Percentiles rank a stretch among this genome's conserved stretches.
These are phyloP conservation scores for Elongisporangium prolatum DNA, from an alignment of 352 stramenopile genomes.

Conservation along the genomic window DNA sequence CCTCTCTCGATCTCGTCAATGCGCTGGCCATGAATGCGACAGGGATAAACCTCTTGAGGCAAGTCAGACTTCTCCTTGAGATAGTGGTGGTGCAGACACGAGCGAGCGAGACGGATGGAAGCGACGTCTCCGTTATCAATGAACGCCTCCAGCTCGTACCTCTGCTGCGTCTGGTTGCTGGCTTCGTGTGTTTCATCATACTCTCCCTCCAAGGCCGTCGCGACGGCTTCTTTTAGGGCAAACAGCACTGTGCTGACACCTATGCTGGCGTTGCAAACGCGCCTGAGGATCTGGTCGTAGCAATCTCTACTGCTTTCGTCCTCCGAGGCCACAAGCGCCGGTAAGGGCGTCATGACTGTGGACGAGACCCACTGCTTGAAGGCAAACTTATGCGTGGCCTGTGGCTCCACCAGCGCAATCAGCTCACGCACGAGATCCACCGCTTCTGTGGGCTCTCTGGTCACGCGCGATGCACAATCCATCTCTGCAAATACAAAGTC, in stretches of 20 bases:
- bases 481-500: conserved; percentile 69
- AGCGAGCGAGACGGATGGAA: conserved; percentile 23
- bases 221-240: conserved; percentile 45
- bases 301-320: background rate
- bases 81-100: conserved; percentile 5
- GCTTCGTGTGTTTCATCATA: background rate
- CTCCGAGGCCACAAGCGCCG: background rate
- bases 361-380: conserved; percentile 64
- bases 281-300: conserved; percentile 31
- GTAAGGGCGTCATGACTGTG: conserved; percentile 33
- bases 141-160: conserved; percentile 28
- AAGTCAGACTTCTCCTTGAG: conserved; percentile 9
- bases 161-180: conserved; percentile 10
- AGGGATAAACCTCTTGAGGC: conserved; percentile 13
- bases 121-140: conserved; percentile 43
- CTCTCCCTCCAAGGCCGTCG: background rate
- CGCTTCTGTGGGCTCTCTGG: conserved; percentile 12
- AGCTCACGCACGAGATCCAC: conserved; percentile 35
- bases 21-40: conserved; percentile 14
- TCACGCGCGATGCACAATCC: conserved; percentile 12
- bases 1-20: conserved; percentile 49
- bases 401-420: conserved; percentile 18
- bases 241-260: conserved; percentile 47
- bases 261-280: conserved; percentile 43
- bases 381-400: conserved; percentile 39